Base-by-base conservation (phyloP, 805 yeast species). In the Cyberlindnera maclurae region DNA sequence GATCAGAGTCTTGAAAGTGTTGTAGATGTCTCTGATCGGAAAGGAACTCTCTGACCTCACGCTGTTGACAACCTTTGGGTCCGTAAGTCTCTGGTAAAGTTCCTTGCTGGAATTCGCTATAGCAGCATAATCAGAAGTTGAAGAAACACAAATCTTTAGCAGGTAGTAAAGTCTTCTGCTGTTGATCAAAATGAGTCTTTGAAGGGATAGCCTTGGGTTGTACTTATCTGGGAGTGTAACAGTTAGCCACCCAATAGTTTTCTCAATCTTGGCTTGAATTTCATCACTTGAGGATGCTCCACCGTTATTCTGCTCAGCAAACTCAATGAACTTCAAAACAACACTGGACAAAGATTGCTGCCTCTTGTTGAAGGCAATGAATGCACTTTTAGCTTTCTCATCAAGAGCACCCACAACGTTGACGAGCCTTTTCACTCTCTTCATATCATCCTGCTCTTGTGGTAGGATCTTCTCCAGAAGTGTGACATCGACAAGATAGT, bases 301-400 rank as follows among this genome's bases (percentile, higher is more conserved):
- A 12, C 59, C 62, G 28, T 65, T 59, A 44, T 60, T 64, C 20
- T 64, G 56, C 39, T 77, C 82, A 18, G 75, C 64, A 33, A 73
- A 60, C 12, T 67, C 67, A 11, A 82, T 41, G 38, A 72, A 68
- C 41, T 73, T 73, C 2, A 47, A 43, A 7, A 85, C 38, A 1
- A 75, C 85, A 3, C 62, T 55, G 2, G 82, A 62, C 20, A 75
- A 57, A 46, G 79, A 80, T 35, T 70, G 68, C 53, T 87, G 96
- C 36, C 95, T 68, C 49, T 69, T 73, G 36, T 75, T 70, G 28
- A 85, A 73, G 0, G 95, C 90, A 42, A 67, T 59, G 48, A 87
- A 81, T 0, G 94, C 75, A 17, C 73, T 66, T 44, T 68, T 67
- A 0, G 89, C 72, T 45, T 76, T 79, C 2, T 68, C 69, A 36